Conservation (phyloP, 352 stramenopile species). For the Globisporangium barbulae region DNA sequence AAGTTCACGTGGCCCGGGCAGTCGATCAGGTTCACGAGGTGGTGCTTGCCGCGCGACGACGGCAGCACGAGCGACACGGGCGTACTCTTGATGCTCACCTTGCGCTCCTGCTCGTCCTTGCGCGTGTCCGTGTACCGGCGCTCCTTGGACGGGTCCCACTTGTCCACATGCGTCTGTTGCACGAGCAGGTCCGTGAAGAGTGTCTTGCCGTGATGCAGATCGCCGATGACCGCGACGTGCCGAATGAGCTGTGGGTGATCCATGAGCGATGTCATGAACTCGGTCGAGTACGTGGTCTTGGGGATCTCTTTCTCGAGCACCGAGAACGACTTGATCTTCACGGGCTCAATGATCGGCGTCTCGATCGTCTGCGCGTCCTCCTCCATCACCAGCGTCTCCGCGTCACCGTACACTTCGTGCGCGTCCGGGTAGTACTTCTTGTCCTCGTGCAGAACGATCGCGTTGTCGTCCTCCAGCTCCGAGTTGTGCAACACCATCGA, state of each 20-base stretch:
- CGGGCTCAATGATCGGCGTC: conserved; percentile 97
- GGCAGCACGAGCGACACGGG: conserved; percentile 94
- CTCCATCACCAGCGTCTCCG: conserved; percentile 97
- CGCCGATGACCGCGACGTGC: conserved; percentile 95
- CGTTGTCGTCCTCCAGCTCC: conserved; percentile 67
- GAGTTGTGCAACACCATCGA: conserved; percentile 46
- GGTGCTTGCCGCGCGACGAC: conserved; percentile 94
- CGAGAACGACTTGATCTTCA: conserved; percentile 93
- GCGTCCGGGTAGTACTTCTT: conserved; percentile 99
- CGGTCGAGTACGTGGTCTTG: conserved; percentile 85
- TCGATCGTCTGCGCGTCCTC: conserved; percentile 99
- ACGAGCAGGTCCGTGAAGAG: conserved; percentile 91
- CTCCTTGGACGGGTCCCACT: conserved; percentile 78
- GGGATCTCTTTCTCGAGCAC: conserved; percentile 80
- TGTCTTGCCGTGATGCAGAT: conserved; percentile 97
- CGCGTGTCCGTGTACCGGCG: conserved; percentile 95
- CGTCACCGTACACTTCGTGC: conserved; percentile 95
- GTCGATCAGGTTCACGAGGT: conserved; percentile 96
- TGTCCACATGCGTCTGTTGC: conserved; percentile 84
- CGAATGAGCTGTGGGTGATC: conserved; percentile 87
- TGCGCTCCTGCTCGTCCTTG: conserved; percentile 95
- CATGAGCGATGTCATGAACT: conserved; percentile 90
- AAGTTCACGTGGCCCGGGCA: conserved; percentile 98
- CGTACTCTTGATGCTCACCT: conserved; percentile 96
- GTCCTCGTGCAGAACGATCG: conserved; percentile 99